phyloP scores from a whole-genome alignment of 2,329 filamentous ascomycete species.

The Sarocladiaceae sp. region DNA sequence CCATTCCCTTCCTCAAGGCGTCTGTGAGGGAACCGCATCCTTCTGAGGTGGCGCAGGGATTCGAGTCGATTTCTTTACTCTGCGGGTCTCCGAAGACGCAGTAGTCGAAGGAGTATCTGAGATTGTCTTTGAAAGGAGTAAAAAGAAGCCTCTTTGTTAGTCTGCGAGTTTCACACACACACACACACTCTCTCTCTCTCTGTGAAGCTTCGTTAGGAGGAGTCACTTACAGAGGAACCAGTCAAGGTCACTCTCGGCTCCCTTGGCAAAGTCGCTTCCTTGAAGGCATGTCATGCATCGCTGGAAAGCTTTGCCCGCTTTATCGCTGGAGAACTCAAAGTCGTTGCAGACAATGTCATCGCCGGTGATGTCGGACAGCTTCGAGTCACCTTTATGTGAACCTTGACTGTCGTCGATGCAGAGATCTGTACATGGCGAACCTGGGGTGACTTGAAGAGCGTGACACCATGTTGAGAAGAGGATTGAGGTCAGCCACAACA shows the following conservation, averaged over 20 bases:
- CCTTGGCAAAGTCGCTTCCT: constrained; percentile 40
- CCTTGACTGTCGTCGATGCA: constrained; percentile 39
- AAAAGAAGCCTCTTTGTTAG: no score
- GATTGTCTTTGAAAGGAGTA: constrained; percentile 41
- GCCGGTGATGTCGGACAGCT: constrained; percentile 36
- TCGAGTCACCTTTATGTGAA: constrained; percentile 36
- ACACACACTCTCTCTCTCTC: not conserved
- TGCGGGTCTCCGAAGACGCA: constrained; percentile 49
- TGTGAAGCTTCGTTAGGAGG: not conserved
- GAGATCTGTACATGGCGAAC: constrained; percentile 47
- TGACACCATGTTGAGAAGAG: not conserved
- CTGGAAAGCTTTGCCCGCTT: constrained; percentile 39
- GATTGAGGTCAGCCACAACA: not conserved
- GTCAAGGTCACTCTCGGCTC: constrained; percentile 43
- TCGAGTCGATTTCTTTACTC: constrained; percentile 34
- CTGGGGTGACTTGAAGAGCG: constrained; percentile 44
- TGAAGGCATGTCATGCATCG: constrained; percentile 47
- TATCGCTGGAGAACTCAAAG: constrained; percentile 30
- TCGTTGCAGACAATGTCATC: constrained; percentile 44
- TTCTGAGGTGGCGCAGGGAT: constrained; percentile 43
- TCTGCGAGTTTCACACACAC: no score
- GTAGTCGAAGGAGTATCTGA: constrained; percentile 44
- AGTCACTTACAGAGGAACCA: constrained; percentile 49
- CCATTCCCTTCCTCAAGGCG: constrained; percentile 33
- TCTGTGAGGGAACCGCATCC: constrained; percentile 41